phyloP scores from a whole-genome alignment of 805 yeast genomes.

The Candida endomychidarum region DNA sequence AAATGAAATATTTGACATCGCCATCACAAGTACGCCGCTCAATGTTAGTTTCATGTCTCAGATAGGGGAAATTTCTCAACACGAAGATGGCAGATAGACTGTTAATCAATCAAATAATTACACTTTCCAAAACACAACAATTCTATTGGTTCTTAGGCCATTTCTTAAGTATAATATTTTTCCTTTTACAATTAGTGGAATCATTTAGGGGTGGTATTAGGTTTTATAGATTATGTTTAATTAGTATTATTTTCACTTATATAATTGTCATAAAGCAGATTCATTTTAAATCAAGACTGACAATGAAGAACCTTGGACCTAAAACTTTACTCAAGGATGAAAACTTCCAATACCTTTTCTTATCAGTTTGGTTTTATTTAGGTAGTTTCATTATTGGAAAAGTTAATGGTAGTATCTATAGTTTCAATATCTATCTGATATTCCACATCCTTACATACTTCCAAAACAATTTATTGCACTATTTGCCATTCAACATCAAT shows the following conservation, averaged over 20 bases:
- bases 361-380: constrained; percentile 31
- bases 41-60: neutral
- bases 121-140: constrained; percentile 46
- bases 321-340: constrained; percentile 32
- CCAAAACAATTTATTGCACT: constrained; percentile 33
- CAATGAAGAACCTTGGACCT: constrained; percentile 9
- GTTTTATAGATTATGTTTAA: constrained; percentile 37
- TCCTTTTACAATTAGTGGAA: constrained; percentile 35
- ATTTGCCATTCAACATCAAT: constrained; percentile 31
- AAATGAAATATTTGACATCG: too few species aligned
- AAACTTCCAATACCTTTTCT: constrained; percentile 37
- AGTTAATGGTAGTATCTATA: constrained; percentile 39
- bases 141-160: constrained; percentile 74
- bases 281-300: constrained; percentile 31
- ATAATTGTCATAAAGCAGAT: constrained; percentile 62
- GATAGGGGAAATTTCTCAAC: constrained; percentile 8
- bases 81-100: constrained; percentile 6
- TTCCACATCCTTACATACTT: constrained; percentile 41
- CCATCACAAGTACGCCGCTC: too few species aligned
- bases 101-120: constrained; percentile 5
- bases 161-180: constrained; percentile 46
- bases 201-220: constrained; percentile 35
- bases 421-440: constrained; percentile 35
- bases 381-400: constrained; percentile 31
- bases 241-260: constrained; percentile 59